Conservation (phyloP, 345 rosid species). For the Eucalyptus tenuipes region DNA sequence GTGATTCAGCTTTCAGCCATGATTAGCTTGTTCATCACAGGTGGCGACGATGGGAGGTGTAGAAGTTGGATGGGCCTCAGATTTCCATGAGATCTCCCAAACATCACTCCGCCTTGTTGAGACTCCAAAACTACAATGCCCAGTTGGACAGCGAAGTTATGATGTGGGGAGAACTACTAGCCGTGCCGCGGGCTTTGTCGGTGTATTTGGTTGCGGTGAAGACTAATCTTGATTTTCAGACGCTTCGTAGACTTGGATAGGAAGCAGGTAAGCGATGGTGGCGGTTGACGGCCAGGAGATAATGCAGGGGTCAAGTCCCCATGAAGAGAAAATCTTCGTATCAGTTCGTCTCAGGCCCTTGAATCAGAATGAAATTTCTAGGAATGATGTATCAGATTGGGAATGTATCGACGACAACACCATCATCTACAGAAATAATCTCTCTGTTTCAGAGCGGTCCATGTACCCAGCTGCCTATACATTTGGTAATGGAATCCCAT, state of each 20-base stretch:
- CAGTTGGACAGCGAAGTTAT: background rate
- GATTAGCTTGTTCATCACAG: conserved; percentile 17
- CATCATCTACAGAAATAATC: conserved; percentile 55
- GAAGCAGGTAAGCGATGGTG: conserved; percentile 28
- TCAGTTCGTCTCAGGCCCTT: conserved; percentile 91
- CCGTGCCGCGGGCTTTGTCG: background rate
- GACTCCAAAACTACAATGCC: background rate
- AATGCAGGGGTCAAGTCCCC: conserved; percentile 23
- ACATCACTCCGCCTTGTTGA: background rate
- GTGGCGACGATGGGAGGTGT: conserved; percentile 12
- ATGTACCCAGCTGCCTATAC: conserved; percentile 83
- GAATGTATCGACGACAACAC: conserved; percentile 75
- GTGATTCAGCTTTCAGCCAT: conserved; percentile 21
- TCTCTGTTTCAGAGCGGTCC: conserved; percentile 75
- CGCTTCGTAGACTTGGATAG: background rate
- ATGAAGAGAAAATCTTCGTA: conserved; percentile 64
- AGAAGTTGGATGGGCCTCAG: conserved; percentile 16
- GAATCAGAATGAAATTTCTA: conserved; percentile 64
- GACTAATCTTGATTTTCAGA: background rate
- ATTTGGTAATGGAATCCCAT: conserved; percentile 51
- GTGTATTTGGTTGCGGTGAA: background rate
- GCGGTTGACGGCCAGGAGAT: conserved; percentile 40
- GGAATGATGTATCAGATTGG: conserved; percentile 79
- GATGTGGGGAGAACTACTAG: background rate
- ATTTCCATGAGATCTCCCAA: conserved; percentile 1